Evolutionary conservation across 2,329 filamentous ascomycete genomes (phyloP), one percentile per base, ranked within the genome.

Genomic region (Rhynchosporium secalis): DNA sequence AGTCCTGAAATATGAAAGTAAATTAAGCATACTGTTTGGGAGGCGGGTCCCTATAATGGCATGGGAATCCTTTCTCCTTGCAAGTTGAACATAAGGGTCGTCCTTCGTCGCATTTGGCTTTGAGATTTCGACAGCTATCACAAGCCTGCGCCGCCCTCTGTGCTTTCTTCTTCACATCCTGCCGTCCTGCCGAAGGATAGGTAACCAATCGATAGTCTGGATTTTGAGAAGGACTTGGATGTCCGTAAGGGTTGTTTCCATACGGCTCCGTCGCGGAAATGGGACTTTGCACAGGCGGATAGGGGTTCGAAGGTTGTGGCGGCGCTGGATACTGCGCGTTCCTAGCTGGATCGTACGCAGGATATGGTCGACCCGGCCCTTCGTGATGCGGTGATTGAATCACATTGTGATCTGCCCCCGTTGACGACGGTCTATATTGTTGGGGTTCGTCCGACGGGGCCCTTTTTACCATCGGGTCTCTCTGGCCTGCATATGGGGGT

Each of bases 31-130:
- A 96, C 91, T 96, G 94, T 73, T 96, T 95, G 15, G 92, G 92
- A 28, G 92, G 90, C 5, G 95, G 89, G 72, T 97, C 93, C 68
- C 93, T 87, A 75, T 97, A 98, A 75, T 91, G 88, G 78, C 91
- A 99, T 58, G 87, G 83, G 38, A 92, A 82, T 68, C 84, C 87
- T 74, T 96, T 96, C 69, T 98, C 93, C 70, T 89, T 89, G 75
- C 95, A 99, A 71, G 88, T 91, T 73, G 92, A 94, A 70, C 90
- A 89, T 1, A 90, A 52, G 20, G 72, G 92, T 68, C 89, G 87
- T 10, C 87, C 87, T 78, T 96, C 92, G 71, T 96, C 92, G 74
- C 92, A 96, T 76, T 96, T 96, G 13, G 92, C 92, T 76, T 96
- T 96, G 45, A 94, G 83, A 64, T 90, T 84, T 62, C 92, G 87